Evolutionary conservation across 306 rosid species (phyloP), one percentile per base, ranked within the genome.

Genomic region (Senna siamea): DNA sequence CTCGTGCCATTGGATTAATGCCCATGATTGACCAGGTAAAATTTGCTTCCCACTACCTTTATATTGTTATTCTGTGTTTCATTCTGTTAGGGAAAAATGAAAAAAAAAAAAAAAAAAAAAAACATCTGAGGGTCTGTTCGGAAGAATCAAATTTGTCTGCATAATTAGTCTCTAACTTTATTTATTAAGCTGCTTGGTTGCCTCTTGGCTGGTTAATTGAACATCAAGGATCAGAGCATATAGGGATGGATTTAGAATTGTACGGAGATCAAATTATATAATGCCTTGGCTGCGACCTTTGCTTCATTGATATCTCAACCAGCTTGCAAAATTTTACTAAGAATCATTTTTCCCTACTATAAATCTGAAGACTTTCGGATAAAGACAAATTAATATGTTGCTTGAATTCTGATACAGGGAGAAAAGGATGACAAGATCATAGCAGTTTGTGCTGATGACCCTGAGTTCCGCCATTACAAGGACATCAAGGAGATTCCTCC

Each of bases 381-480:
- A 68, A 52, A 54, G 2, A 14, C 5, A n/a, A n/a, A 7, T 28
- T 38, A 58, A 5, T 34, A 40, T 51, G 38, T 37, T 46, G 65
- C 54, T 62, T 34, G 23, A 48, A 59, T 70, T 72, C 52, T 79
- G 72, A 54, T 84, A 66, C 83, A 94, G 96, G 99, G 99, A 38
- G 99, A 94, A 79, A 90, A 80, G 81, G 99, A 94, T 94, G 99
- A 94, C 89, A 94, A 94, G 75, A 94, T 94, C 67, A 94, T 94
- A 77, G 99, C 99, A 60, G 99, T 94, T 44, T 94, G 99, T 77
- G 97, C 96, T 22, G 97, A 94, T 73, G 99, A 92, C 82, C 99
- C 97, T 6, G 97, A 92, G 82, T 94, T 81, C 69, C 95, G 93
- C 63, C 97, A 94, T 58, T 88, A 84, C 86, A 85, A 18, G 1